Conservation (phyloP, 441 rosid species). For the Mallotus japonicus region DNA sequence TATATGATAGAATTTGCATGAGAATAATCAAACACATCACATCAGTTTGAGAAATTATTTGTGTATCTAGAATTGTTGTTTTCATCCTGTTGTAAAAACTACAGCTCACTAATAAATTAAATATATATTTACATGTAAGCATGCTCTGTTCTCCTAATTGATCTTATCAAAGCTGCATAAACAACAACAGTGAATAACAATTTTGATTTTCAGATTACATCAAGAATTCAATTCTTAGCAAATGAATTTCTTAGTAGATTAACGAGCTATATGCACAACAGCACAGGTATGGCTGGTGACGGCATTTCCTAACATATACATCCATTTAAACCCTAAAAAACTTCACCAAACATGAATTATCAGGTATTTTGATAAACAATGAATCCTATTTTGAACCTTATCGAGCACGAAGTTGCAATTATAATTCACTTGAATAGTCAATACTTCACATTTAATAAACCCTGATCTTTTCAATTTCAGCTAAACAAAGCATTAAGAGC, state of each 20-base stretch:
- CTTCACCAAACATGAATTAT: neutral
- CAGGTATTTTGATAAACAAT: neutral
- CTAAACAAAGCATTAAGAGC: neutral
- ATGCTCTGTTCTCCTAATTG: slow-evolving; percentile 6
- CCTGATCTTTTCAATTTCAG: neutral
- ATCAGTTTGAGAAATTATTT: neutral
- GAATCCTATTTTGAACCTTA: too few species aligned
- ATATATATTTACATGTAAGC: slow-evolving; percentile 4
- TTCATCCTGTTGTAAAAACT: slow-evolving; percentile 8
- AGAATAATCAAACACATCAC: slow-evolving; percentile 21
- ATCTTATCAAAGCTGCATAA: neutral
- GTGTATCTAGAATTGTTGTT: neutral
- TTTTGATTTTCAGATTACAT: neutral
- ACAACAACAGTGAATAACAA: neutral
- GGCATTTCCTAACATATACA: too few species aligned
- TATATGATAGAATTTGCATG: neutral
- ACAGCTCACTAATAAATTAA: slow-evolving; percentile 11
- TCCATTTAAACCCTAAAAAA: too few species aligned
- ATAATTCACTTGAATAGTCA: too few species aligned
- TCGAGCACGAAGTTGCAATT: too few species aligned
- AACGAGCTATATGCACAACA: too few species aligned
- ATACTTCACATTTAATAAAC: neutral
- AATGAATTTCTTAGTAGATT: too few species aligned
- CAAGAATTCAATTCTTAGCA: neutral
- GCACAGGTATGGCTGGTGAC: too few species aligned